These are phyloP conservation scores for Lachancea sp. DNA, from an alignment of 805 yeast genomes.

Conservation along the genomic window DNA sequence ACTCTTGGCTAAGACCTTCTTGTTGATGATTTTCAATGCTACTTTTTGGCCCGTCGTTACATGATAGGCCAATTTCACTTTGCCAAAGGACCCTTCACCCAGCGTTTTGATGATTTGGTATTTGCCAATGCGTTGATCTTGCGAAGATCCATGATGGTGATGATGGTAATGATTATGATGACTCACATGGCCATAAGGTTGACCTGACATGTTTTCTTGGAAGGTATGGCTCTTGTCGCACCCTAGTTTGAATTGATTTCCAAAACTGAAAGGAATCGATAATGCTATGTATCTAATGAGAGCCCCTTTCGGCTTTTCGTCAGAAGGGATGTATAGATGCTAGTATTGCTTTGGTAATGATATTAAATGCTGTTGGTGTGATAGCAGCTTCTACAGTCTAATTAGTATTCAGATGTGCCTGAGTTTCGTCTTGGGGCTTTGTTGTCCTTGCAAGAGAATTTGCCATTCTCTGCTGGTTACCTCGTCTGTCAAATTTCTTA, in stretches of 20 bases:
- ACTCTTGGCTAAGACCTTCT: constrained; percentile 85
- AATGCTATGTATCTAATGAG: too few relatives aligned
- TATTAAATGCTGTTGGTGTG: too few relatives aligned
- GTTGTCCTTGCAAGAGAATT: too few relatives aligned
- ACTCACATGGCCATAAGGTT: constrained; percentile 1
- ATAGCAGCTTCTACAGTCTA: too few relatives aligned
- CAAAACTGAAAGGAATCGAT: too few relatives aligned
- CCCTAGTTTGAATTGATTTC: too few relatives aligned
- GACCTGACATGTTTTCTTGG: constrained; percentile 4
- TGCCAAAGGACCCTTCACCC: constrained; percentile 96
- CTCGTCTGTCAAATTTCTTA: too few relatives aligned
- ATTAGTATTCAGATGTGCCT: too few relatives aligned
- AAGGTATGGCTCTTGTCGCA: too few relatives aligned
- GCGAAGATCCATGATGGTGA: constrained; percentile 21
- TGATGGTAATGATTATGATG: constrained; percentile 24
- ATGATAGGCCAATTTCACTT: constrained; percentile 87
- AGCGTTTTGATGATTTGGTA: constrained; percentile 88
- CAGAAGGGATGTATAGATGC: not conserved
- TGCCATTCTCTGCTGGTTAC: too few relatives aligned
- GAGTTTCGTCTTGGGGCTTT: too few relatives aligned
- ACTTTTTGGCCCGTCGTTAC: constrained; percentile 86
- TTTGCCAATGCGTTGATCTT: constrained; percentile 65
- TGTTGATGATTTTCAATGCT: constrained; percentile 86
- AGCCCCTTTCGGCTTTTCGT: constrained; percentile 1
- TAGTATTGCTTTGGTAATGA: too few relatives aligned